A percentile compares a stretch with the other conserved stretches of the same genome.
Evolutionary conservation across 768 basidiomycete species (phyloP).

Genomic region (Daedaleopsis sinensis): DNA sequence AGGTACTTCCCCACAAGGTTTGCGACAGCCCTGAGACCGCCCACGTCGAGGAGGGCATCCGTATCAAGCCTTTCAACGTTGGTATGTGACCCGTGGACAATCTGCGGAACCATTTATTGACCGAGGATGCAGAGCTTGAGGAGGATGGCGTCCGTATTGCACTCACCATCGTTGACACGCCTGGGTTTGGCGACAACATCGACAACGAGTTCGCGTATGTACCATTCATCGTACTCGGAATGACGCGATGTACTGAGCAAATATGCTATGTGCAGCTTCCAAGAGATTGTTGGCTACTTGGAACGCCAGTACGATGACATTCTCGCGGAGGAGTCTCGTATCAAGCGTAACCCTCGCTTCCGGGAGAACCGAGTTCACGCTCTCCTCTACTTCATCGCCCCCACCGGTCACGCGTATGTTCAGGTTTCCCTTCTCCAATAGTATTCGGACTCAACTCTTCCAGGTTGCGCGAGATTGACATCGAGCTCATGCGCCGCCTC

Average conservation of each 20-base stretch:
- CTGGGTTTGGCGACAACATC: slow-evolving; percentile 98
- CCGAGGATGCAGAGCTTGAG: slow-evolving; percentile 73
- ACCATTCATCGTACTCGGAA: not conserved
- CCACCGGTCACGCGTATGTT: slow-evolving; percentile 94
- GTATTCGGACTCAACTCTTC: slow-evolving; percentile 6
- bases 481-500: slow-evolving; percentile 97
- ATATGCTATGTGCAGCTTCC: slow-evolving; percentile 63
- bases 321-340: slow-evolving; percentile 96
- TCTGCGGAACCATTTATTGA: not conserved
- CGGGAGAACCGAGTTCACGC: slow-evolving; percentile 98
- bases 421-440: not conserved
- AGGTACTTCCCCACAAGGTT: slow-evolving; percentile 87
- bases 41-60: slow-evolving; percentile 92
- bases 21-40: slow-evolving; percentile 85
- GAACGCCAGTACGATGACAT: slow-evolving; percentile 99
- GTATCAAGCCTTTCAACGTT: slow-evolving; percentile 93
- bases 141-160: slow-evolving; percentile 99
- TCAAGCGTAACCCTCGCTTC: slow-evolving; percentile 99
- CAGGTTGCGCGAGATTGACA: slow-evolving; percentile 96
- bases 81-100: slow-evolving; percentile 51
- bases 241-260: not conserved
- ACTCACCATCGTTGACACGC: slow-evolving; percentile 97
- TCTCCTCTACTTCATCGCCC: slow-evolving; percentile 96
- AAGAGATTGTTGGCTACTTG: slow-evolving; percentile 94
- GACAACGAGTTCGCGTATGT: slow-evolving; percentile 97